These are phyloP conservation scores for Mycena epipterygia DNA, from an alignment of 768 basidiomycete genomes.

Conservation along the genomic window DNA sequence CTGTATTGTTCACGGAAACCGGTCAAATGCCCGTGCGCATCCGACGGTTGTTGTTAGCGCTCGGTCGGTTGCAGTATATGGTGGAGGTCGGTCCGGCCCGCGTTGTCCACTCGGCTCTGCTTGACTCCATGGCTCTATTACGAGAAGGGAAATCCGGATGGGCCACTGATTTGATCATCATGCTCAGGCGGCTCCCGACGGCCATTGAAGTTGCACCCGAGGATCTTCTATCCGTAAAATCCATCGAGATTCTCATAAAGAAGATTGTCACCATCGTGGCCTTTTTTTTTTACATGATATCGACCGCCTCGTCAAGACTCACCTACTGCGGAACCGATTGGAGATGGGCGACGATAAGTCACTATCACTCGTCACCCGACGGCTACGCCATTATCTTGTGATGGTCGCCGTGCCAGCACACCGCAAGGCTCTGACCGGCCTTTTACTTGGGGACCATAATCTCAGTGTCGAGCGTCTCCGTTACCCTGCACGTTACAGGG, in stretches of 20 bases:
- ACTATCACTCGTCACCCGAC: not conserved
- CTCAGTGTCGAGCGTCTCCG: not conserved
- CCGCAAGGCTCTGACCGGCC: not conserved
- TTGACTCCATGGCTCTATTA: conserved; percentile 2
- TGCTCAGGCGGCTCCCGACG: no score
- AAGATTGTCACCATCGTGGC: not conserved
- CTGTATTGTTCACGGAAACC: conserved; percentile 28
- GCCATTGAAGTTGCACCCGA: not conserved
- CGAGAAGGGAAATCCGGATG: conserved; percentile 8
- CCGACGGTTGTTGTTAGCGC: not conserved
- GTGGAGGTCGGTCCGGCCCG: not conserved
- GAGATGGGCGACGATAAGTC: not conserved
- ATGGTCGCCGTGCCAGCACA: not conserved
- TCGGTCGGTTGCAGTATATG: no score
- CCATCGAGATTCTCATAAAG: not conserved
- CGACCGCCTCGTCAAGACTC: conserved; percentile 1
- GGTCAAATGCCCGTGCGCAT: conserved; percentile 23
- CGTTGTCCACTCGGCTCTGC: not conserved
- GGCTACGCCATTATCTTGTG: not conserved
- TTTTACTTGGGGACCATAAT: not conserved
- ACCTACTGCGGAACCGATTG: conserved; percentile 10
- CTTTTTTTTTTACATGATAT: not conserved
- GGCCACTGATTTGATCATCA: conserved; percentile 4
- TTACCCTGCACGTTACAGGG: not conserved
- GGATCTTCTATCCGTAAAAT: not conserved